Percentiles rank a stretch among this genome's conserved stretches.
Conservation (phyloP, 2,329 filamentous ascomycete species). For the Clarireedia sp. region DNA sequence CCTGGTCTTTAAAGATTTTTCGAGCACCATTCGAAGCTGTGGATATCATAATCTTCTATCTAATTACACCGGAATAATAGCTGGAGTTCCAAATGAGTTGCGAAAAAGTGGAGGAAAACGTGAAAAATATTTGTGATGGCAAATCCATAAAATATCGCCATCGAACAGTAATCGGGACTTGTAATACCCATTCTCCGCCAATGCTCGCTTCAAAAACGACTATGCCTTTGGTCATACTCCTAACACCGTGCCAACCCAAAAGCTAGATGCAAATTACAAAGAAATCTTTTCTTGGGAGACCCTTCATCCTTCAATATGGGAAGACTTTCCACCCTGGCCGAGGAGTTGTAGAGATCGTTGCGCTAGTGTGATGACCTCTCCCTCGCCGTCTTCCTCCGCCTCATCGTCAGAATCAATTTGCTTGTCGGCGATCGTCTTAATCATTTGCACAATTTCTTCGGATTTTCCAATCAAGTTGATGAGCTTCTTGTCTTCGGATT, state of each 20-base stretch:
- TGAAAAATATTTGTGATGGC: constrained; percentile 20
- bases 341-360: constrained; percentile 83
- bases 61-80: constrained; percentile 31
- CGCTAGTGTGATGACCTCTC: constrained; percentile 85
- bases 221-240: constrained; percentile 27
- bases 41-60: constrained; percentile 31
- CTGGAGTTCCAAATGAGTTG: constrained; percentile 21
- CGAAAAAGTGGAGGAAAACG: constrained; percentile 24
- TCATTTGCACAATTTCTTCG: constrained; percentile 85
- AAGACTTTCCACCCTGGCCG: constrained; percentile 65
- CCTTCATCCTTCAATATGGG: constrained; percentile 68
- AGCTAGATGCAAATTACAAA: constrained; percentile 29
- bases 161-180: constrained; percentile 14
- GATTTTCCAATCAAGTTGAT: constrained; percentile 83
- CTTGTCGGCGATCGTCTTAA: constrained; percentile 82
- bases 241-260: constrained; percentile 29
- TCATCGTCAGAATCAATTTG: constrained; percentile 82
- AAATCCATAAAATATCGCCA: constrained; percentile 12
- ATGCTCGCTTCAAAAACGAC: constrained; percentile 30
- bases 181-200: constrained; percentile 24
- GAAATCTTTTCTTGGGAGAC: constrained; percentile 23
- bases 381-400: constrained; percentile 81
- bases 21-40: constrained; percentile 10
- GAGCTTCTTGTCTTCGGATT: constrained; percentile 88
- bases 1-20: neutral